These are phyloP conservation scores for Auriculariales sp. DNA, from an alignment of 768 basidiomycete genomes.

Conservation along the genomic window DNA sequence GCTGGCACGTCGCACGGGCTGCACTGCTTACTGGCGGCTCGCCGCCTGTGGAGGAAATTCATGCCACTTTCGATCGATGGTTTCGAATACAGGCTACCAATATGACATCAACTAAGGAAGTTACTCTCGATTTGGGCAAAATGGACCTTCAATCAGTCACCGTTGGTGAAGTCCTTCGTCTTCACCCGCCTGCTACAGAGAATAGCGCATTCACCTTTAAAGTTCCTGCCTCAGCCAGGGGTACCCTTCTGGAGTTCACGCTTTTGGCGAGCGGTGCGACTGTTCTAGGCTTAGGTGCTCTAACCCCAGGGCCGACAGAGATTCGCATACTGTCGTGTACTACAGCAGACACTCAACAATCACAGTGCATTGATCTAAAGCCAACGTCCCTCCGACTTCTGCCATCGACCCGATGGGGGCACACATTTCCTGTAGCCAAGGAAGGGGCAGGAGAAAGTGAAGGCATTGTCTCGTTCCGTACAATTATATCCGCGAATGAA, in stretches of 20 bases:
- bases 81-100: too few relatives aligned
- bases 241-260: not conserved
- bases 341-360: not conserved
- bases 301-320: not conserved
- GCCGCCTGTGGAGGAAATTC: slow-evolving; percentile 14
- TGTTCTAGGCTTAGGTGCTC: not conserved
- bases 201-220: not conserved
- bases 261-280: not conserved
- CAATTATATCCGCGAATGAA: not conserved
- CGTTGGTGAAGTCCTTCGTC: not conserved
- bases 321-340: slow-evolving; percentile 35
- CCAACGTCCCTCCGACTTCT: slow-evolving; percentile 44
- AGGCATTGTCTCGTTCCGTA: slow-evolving; percentile 42
- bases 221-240: not conserved
- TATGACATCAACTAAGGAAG: too few relatives aligned
- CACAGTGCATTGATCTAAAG: slow-evolving; percentile 9
- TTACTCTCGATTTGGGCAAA: too few relatives aligned
- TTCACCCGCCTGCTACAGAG: not conserved
- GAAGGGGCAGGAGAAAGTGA: slow-evolving; percentile 66
- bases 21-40: slow-evolving; percentile 47
- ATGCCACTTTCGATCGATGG: slow-evolving; percentile 50
- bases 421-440: slow-evolving; percentile 46
- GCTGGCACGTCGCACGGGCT: slow-evolving; percentile 73
- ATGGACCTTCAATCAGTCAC: too few relatives aligned
- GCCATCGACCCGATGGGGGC: slow-evolving; percentile 40